These are phyloP conservation scores for Lantana camara DNA, from an alignment of 257 asterid genomes.

Conservation along the genomic window DNA sequence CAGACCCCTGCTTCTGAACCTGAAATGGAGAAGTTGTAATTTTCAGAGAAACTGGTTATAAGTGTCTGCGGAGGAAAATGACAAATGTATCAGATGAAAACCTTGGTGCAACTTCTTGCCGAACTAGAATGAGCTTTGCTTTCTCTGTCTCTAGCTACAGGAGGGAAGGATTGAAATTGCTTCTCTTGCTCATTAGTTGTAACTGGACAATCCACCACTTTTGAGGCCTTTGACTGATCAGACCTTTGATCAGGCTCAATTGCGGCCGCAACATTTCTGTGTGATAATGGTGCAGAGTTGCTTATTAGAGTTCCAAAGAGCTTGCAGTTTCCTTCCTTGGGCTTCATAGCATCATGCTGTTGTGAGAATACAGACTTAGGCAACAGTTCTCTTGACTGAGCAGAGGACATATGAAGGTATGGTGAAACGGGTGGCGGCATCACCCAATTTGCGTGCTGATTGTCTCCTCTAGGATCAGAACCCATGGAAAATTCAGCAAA, in stretches of 20 bases:
- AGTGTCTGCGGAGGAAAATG: neutral
- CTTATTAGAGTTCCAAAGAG: conserved; percentile 73
- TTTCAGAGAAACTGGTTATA: neutral
- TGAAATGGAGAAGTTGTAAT: conserved; percentile 30
- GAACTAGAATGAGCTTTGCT: conserved; percentile 62
- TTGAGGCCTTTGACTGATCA: conserved; percentile 62
- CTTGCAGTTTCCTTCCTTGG: conserved; percentile 75
- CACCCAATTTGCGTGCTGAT: conserved; percentile 69
- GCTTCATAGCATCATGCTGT: conserved; percentile 47
- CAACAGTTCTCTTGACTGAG: conserved; percentile 57
- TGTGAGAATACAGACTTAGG: conserved; percentile 45
- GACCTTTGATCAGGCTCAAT: conserved; percentile 53
- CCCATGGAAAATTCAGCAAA: conserved; percentile 51
- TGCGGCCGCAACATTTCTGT: conserved; percentile 32
- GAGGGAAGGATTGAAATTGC: conserved; percentile 42
- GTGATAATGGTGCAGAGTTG: conserved; percentile 38
- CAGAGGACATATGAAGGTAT: conserved; percentile 52
- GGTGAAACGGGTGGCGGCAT: conserved; percentile 75
- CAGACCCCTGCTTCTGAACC: conserved; percentile 96
- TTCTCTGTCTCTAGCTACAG: conserved; percentile 53
- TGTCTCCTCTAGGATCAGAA: conserved; percentile 51
- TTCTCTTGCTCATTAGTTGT: conserved; percentile 60
- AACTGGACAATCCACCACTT: conserved; percentile 50
- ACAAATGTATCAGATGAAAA: conserved; percentile 21
- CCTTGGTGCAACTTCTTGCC: conserved; percentile 97